Evolutionary conservation across 2,329 filamentous ascomycete species (phyloP).

Genomic region (Cadophora luteo-olivacea): DNA sequence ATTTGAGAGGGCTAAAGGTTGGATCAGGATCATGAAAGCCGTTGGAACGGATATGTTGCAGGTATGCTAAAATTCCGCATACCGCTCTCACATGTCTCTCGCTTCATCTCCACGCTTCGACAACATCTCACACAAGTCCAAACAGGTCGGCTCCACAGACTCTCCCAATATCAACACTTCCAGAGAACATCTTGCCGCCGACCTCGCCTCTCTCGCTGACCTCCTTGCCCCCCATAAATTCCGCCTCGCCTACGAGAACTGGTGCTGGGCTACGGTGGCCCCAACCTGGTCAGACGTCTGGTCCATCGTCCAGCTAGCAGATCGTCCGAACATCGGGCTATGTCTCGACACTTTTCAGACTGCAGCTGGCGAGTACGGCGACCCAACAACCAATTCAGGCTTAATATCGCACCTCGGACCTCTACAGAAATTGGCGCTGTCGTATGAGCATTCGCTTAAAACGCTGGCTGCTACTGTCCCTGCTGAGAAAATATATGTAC

Average conservation of each 20-base stretch:
- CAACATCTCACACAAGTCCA: neutral
- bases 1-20: slow-evolving; percentile 67
- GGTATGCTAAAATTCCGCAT: slow-evolving; percentile 46
- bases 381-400: slow-evolving; percentile 70
- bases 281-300: slow-evolving; percentile 73
- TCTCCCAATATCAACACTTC: slow-evolving; percentile 60
- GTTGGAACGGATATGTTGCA: slow-evolving; percentile 75
- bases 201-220: slow-evolving; percentile 69
- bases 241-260: slow-evolving; percentile 78
- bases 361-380: slow-evolving; percentile 69
- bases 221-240: slow-evolving; percentile 62
- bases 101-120: neutral
- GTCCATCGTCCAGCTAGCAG: slow-evolving; percentile 65
- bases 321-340: slow-evolving; percentile 71
- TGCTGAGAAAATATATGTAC: slow-evolving; percentile 72
- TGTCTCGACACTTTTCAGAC: slow-evolving; percentile 81
- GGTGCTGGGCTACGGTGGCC: slow-evolving; percentile 78
- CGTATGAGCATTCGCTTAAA: slow-evolving; percentile 60
- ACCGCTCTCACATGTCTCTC: slow-evolving; percentile 29
- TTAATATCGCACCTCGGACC: slow-evolving; percentile 55
- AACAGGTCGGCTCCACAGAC: slow-evolving; percentile 67
- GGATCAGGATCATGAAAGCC: slow-evolving; percentile 75
- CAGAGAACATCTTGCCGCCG: slow-evolving; percentile 58
- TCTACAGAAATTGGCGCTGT: slow-evolving; percentile 52
- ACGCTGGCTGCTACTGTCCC: slow-evolving; percentile 65